A percentile compares a stretch with the other conserved stretches of the same genome.
These are phyloP conservation scores for Phytopythium cucurbitacearum DNA, from an alignment of 352 stramenopile species.

Conservation along the genomic window DNA sequence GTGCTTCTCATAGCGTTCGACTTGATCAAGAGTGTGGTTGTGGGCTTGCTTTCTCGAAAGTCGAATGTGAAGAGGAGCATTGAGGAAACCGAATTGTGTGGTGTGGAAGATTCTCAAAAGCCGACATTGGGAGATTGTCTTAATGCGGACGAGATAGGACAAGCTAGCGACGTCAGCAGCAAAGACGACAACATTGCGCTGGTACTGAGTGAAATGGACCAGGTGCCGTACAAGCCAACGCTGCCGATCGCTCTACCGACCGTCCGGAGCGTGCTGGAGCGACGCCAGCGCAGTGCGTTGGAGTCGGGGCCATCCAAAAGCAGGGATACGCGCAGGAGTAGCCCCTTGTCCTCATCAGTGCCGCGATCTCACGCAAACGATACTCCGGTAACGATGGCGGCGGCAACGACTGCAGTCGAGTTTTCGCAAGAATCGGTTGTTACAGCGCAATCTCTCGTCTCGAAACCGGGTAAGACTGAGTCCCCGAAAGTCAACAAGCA, in stretches of 20 bases:
- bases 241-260: slow-evolving; percentile 14
- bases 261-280: slow-evolving; percentile 17
- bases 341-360: no score
- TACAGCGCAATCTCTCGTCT: no score
- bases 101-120: not conserved
- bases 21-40: not conserved
- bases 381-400: not conserved
- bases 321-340: no score
- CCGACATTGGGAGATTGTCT: no score
- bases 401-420: not conserved
- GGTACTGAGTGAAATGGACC: slow-evolving; percentile 15
- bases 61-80: slow-evolving; percentile 1
- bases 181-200: not conserved
- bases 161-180: no score
- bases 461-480: no score
- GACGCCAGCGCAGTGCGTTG: slow-evolving; percentile 12
- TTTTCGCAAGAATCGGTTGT: no score
- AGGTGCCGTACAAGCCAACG: slow-evolving; percentile 11
- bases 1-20: not conserved
- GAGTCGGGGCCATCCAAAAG: not conserved
- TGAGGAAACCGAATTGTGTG: slow-evolving; percentile 5
- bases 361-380: no score
- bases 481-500: no score
- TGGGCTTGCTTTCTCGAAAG: not conserved
- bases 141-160: no score